phyloP scores from a whole-genome alignment of 306 rosid genomes.

The Betula pendula region DNA sequence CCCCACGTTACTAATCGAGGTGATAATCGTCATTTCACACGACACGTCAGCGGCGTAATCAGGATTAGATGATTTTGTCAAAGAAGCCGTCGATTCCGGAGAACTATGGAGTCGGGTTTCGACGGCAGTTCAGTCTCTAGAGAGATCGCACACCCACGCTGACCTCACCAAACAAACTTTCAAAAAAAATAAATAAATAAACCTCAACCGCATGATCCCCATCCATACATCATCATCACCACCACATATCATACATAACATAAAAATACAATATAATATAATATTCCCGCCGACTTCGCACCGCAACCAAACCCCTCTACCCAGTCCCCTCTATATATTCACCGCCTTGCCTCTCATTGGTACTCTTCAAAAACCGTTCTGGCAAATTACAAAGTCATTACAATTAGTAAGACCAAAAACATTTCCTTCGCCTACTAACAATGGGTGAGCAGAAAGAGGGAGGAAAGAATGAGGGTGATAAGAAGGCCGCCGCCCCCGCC shows the following conservation, averaged over 20 bases:
- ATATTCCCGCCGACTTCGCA: not conserved
- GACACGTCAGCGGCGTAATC: not conserved
- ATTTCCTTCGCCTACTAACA: conserved; percentile 2
- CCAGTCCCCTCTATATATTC: conserved; percentile 36
- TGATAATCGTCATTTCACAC: not conserved
- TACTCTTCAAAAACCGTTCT: conserved; percentile 29
- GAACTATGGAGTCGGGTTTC: conserved; percentile 20
- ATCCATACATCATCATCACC: not conserved
- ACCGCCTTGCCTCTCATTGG: not conserved
- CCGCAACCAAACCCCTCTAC: conserved; percentile 12
- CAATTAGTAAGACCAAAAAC: too few species aligned
- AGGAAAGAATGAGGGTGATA: conserved; percentile 53
- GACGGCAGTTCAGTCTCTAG: conserved; percentile 7
- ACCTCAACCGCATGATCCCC: not conserved
- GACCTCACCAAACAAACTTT: conserved; percentile 1
- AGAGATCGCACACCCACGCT: not conserved
- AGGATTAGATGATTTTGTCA: not conserved
- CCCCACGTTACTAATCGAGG: not conserved
- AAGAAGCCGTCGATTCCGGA: conserved; percentile 3
- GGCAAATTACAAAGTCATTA: not conserved
- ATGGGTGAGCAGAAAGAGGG: conserved; percentile 65
- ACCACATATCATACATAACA: not conserved
- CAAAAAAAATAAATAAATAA: not conserved
- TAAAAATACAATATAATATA: not conserved
- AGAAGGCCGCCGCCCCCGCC: too few species aligned